phyloP scores from a whole-genome alignment of 148 eudicot genomes.

The Rhododendron simsii region DNA sequence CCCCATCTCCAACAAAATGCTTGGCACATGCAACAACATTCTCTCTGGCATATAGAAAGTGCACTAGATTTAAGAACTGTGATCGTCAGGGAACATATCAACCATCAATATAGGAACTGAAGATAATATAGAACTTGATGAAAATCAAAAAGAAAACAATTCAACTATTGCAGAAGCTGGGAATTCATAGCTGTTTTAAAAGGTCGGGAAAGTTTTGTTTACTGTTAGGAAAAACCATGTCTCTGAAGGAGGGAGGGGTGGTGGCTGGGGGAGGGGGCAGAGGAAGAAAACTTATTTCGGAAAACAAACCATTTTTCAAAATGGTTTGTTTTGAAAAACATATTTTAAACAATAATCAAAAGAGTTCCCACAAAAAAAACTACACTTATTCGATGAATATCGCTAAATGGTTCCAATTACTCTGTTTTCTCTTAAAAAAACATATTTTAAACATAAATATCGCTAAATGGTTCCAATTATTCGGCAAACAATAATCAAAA shows the following conservation, averaged over 20 bases:
- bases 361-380: neutral
- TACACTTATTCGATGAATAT: no score
- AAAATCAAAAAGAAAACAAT: neutral
- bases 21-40: conserved; percentile 85
- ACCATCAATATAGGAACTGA: neutral
- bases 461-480: neutral
- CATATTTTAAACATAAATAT: neutral
- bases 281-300: neutral
- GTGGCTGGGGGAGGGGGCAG: neutral
- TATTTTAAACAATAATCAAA: neutral
- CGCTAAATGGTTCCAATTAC: no score
- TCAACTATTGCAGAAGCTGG: neutral
- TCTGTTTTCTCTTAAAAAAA: no score
- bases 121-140: neutral
- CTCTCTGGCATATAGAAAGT: conserved; percentile 42
- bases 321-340: neutral
- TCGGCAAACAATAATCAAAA: neutral
- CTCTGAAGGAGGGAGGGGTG: neutral
- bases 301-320: neutral
- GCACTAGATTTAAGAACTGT: neutral
- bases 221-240: no score
- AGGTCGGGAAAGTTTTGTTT: no score
- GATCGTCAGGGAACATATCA: neutral
- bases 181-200: neutral
- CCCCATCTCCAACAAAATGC: conserved; percentile 92